Conservation (phyloP, 768 basidiomycete genomes). For the Amanita polypyramis region DNA sequence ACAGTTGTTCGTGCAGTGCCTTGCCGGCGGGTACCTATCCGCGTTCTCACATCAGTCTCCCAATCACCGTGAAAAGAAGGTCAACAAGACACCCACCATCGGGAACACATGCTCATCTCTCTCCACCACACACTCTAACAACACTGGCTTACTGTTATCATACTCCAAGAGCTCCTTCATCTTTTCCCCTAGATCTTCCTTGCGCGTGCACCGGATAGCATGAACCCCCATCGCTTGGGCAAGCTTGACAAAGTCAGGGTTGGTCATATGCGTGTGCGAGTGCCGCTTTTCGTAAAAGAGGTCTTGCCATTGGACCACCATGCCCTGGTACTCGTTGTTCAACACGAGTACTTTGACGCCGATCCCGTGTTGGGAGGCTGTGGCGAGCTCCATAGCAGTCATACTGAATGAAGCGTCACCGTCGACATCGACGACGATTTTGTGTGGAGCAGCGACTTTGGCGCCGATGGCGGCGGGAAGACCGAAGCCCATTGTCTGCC, state of each 20-base stretch:
- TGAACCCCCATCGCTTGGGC: conserved; percentile 90
- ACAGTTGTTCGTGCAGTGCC: conserved; percentile 84
- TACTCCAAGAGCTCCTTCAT: conserved; percentile 99
- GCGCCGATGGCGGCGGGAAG: conserved; percentile 92
- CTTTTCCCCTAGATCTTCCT: conserved; percentile 78
- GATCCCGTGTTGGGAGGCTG: conserved; percentile 83
- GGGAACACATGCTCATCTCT: conserved; percentile 84
- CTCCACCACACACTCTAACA: conserved; percentile 87
- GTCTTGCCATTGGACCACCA: conserved; percentile 99
- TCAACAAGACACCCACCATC: conserved; percentile 43
- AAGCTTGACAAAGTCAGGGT: conserved; percentile 90
- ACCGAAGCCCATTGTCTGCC: conserved; percentile 96
- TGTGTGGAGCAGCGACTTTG: conserved; percentile 90
- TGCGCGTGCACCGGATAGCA: conserved; percentile 63
- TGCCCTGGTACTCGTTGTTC: conserved; percentile 98
- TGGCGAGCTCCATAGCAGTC: conserved; percentile 99
- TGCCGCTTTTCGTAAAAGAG: conserved; percentile 97
- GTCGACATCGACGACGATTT: conserved; percentile 92
- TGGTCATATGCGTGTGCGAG: conserved; percentile 91
- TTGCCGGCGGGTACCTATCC: conserved; percentile 81
- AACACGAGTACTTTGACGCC: conserved; percentile 91
- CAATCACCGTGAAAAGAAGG: background rate
- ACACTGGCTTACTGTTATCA: conserved; percentile 72
- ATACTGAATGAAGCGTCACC: conserved; percentile 98
- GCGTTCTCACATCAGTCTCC: conserved; percentile 6